Evolutionary conservation across 768 basidiomycete species (phyloP), one percentile per base, ranked within the genome.

Genomic region (Russula olivacea): DNA sequence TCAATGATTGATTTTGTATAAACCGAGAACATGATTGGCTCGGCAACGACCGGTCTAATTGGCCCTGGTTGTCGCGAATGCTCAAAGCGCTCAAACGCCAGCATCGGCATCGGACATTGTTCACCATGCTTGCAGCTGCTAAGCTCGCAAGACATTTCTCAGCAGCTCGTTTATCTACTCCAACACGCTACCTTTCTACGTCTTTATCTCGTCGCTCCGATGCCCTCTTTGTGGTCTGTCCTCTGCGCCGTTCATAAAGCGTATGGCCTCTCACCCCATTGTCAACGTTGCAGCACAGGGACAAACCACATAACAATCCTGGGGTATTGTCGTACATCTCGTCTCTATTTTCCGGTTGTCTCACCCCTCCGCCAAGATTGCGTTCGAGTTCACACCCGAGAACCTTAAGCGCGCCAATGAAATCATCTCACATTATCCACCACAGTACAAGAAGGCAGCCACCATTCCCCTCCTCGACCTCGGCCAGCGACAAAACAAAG

Each of bases 371-470:
- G 10, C 23, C 17, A 66, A 97, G 93, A 95, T 98, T 76, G 82
- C 89, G 12, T 99, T 99, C 75, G 83, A 89, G 68, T 95, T 96
- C 77, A 79, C 80, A 62, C 71, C 82, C 0, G 88, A 86, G 71
- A 98, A 96, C 78, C 70, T 86, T 76, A 91, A 91, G 79, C 83
- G 83, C 40, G 94, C 93, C 0, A 70, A 94, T 65, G 88, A 92
- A 73, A 90, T 98, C 76, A 91, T 98, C 74, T 81, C 90, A 47
- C 87, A 86, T 69, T 99, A 99, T 79, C 96, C 96, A 23, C 83
- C 92, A 58, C 95, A 98, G 71, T 99, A 98, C 83, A 97, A 93
- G 83, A 99, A 99, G 76, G 96, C 94, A 19, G 97, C 97, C 32
- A 88, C 93, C 69, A 98, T 99, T 72, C 97, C 97, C 52, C 81